Evolutionary conservation across 306 rosid species (phyloP), one percentile per base, ranked within the genome.

Genomic region (Arachis stenosperma): DNA sequence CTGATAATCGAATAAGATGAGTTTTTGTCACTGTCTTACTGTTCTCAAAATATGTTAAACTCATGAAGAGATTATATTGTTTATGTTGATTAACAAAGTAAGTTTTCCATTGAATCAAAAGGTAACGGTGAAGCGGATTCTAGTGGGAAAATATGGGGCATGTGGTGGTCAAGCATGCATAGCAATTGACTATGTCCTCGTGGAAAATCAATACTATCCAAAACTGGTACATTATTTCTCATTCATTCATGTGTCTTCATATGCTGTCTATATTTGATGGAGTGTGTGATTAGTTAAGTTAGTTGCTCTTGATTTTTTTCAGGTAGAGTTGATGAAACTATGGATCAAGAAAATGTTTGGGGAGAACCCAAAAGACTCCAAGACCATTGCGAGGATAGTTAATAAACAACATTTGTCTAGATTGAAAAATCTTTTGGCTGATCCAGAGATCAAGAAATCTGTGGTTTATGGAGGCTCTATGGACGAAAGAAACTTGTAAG

Each of bases 91-190:
- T 58, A 27, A 8, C 17, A 62, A 78, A n/a, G 48, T n/a, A 1
- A 55, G 42, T 61, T 14, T 73, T 72, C 2, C 3, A 61, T 9
- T 33, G 33, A 14, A 69, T 60, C 15, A 53, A 53, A 69, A 90
- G 96, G 84, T 59, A 52, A 56, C 96, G 36, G 79, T 77, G 8
- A 86, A 89, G 79, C 70, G 95, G 67, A 75, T 91, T 66, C 29
- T 83, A 4, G 80, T 83, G 17, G 97, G 89, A 6, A 91, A 91
- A 78, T 89, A 10, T 69, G 97, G 92, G 15, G 9, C 87, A 11
- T 91, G 96, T 77, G 89, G 83, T 27, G 97, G 96, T 69, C 97
- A 91, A 79, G 97, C 89, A 66, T 89, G 97, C 86, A 78, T 91
- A 27, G 85, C 90, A 14, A 78, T 91, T 3, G 96, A 89, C 65